These are phyloP conservation scores for Aspergillus sergii DNA, from an alignment of 2,329 filamentous ascomycete species.

Conservation along the genomic window DNA sequence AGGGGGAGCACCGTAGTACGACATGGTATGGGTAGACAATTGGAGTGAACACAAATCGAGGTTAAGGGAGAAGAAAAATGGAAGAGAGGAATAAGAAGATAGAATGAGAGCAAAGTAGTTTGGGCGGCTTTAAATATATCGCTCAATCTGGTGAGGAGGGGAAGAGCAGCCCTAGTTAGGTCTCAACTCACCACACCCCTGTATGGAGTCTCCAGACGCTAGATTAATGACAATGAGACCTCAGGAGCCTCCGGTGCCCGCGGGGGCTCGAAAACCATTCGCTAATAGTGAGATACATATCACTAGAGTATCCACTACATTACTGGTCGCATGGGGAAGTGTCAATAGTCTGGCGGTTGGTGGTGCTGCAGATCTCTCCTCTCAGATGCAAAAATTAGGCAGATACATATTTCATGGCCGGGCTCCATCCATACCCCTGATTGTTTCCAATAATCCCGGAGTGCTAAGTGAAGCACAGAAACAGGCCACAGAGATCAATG, in stretches of 20 bases:
- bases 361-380: conserved; percentile 18
- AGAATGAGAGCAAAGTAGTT: background rate
- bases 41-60: background rate
- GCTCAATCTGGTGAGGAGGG: background rate
- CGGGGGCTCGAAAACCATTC: conserved; percentile 2
- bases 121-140: conserved; percentile 6
- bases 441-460: background rate
- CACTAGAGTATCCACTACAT: conserved; percentile 7
- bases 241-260: background rate
- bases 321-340: conserved; percentile 13
- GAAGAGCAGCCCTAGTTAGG: background rate
- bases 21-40: background rate
- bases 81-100: background rate
- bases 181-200: background rate
- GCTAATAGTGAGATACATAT: background rate
- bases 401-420: conserved; percentile 18
- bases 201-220: conserved; percentile 1
- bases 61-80: background rate
- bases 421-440: conserved; percentile 1
- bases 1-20: conserved; percentile 8
- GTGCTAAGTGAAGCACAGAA: conserved; percentile 1
- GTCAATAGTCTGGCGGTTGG: conserved; percentile 18
- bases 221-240: conserved; percentile 3
- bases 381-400: conserved; percentile 21
- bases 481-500: background rate